Evolutionary conservation across 176 grass and related monocot genomes (phyloP).

Genomic region (Cenchrus purpureus): DNA sequence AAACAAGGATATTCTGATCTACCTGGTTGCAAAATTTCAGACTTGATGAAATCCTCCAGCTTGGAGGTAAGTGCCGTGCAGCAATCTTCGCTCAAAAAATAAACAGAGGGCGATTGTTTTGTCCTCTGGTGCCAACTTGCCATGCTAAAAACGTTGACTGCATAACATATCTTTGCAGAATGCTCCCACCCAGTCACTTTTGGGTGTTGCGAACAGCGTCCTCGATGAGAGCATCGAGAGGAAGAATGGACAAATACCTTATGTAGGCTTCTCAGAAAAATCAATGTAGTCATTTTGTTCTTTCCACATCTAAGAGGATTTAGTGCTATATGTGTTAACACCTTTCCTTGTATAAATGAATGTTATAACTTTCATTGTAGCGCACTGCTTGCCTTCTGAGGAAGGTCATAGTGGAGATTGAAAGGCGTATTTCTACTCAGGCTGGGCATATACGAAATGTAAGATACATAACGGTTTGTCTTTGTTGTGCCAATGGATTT

Average conservation of each 20-base stretch:
- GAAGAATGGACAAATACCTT: constrained; percentile 82
- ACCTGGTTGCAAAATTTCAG: constrained; percentile 59
- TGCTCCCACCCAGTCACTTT: constrained; percentile 72
- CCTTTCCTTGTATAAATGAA: constrained; percentile 39
- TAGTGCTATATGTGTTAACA: constrained; percentile 17
- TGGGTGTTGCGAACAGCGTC: constrained; percentile 66
- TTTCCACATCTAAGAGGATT: constrained; percentile 39
- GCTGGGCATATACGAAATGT: constrained; percentile 74
- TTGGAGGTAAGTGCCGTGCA: constrained; percentile 56
- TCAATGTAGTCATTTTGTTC: constrained; percentile 60
- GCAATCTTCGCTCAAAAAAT: neutral
- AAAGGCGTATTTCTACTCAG: constrained; percentile 71
- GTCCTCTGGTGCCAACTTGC: neutral
- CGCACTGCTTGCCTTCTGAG: constrained; percentile 71
- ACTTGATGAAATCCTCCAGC: constrained; percentile 77
- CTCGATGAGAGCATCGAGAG: constrained; percentile 76
- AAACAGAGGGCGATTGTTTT: neutral
- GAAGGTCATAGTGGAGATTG: constrained; percentile 76
- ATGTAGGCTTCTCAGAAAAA: constrained; percentile 68
- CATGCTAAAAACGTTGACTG: neutral
- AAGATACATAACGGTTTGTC: constrained; percentile 27
- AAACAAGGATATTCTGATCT: constrained; percentile 62
- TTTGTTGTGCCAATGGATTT: constrained; percentile 23
- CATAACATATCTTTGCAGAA: constrained; percentile 48
- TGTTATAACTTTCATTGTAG: constrained; percentile 50